These are phyloP conservation scores for Tuber microsphaerosporum DNA, from an alignment of 495 filamentous ascomycete genomes.

Conservation along the genomic window DNA sequence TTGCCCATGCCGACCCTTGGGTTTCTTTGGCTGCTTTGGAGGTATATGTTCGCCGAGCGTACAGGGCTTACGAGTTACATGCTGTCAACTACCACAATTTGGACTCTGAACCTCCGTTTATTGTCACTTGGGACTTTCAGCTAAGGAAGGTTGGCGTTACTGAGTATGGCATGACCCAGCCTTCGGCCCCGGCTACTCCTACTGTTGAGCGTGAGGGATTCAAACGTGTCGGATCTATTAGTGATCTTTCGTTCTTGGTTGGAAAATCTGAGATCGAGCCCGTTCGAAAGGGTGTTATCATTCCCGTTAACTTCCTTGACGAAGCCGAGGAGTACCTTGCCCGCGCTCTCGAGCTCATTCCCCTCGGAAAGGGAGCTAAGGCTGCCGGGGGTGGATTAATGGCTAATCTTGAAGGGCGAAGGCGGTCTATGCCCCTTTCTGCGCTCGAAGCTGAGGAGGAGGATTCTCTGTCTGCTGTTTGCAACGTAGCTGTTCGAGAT, in stretches of 20 bases:
- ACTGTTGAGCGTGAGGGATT: conserved; percentile 56
- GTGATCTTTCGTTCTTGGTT: conserved; percentile 84
- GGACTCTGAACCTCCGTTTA: conserved; percentile 66
- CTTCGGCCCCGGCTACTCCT: conserved; percentile 82
- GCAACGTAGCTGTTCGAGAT: conserved; percentile 86
- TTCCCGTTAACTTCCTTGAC: conserved; percentile 86
- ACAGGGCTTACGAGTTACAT: conserved; percentile 88
- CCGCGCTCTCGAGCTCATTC: conserved; percentile 76
- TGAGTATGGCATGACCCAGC: conserved; percentile 75
- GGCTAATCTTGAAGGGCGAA: conserved; percentile 65
- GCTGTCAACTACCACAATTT: conserved; percentile 74
- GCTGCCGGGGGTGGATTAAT: conserved; percentile 50
- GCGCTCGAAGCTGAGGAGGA: conserved; percentile 53
- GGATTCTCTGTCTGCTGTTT: conserved; percentile 73
- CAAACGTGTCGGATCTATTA: conserved; percentile 83
- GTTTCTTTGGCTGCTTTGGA: conserved; percentile 89
- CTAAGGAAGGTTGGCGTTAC: conserved; percentile 84
- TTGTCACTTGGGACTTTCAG: conserved; percentile 90
- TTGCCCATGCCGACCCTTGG: conserved; percentile 87
- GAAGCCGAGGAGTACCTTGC: conserved; percentile 79
- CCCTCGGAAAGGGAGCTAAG: conserved; percentile 43
- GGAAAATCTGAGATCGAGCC: conserved; percentile 62
- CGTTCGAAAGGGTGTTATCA: conserved; percentile 84
- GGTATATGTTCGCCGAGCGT: conserved; percentile 92
- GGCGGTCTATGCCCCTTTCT: conserved; percentile 50